A percentile compares a stretch with the other conserved stretches of the same genome.
phyloP scores from a whole-genome alignment of 768 basidiomycete species.

The Termitomyces sp. region DNA sequence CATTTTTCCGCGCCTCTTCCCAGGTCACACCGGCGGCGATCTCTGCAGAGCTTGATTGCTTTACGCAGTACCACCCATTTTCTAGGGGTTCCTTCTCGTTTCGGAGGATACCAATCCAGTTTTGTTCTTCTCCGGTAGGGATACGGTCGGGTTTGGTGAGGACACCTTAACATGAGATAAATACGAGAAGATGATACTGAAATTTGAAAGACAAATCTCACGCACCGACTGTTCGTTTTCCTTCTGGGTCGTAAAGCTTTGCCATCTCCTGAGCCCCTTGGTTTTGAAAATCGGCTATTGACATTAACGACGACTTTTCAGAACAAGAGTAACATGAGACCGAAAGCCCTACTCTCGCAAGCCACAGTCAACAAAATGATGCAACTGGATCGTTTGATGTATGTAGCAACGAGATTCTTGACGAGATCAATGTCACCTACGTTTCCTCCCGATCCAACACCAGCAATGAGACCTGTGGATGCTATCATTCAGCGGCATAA shows the following conservation, averaged over 20 bases:
- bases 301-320: neutral
- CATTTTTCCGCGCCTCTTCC: constrained; percentile 51
- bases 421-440: constrained; percentile 57
- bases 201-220: neutral
- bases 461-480: constrained; percentile 50
- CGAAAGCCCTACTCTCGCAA: constrained; percentile 51
- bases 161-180: constrained; percentile 39
- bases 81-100: constrained; percentile 46
- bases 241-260: constrained; percentile 52
- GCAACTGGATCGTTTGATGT: constrained; percentile 59
- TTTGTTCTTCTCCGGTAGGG: constrained; percentile 43
- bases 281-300: constrained; percentile 72
- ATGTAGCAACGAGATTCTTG: constrained; percentile 47
- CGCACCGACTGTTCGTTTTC: constrained; percentile 66
- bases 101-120: constrained; percentile 53
- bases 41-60: constrained; percentile 47
- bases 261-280: constrained; percentile 70
- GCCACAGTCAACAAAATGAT: constrained; percentile 56
- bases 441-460: constrained; percentile 43
- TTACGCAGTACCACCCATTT: constrained; percentile 58
- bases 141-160: constrained; percentile 74
- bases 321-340: neutral
- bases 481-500: neutral
- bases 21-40: constrained; percentile 50
- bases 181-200: neutral